Conservation (phyloP, 805 yeast species). For the Barnettozyma siamensis region DNA sequence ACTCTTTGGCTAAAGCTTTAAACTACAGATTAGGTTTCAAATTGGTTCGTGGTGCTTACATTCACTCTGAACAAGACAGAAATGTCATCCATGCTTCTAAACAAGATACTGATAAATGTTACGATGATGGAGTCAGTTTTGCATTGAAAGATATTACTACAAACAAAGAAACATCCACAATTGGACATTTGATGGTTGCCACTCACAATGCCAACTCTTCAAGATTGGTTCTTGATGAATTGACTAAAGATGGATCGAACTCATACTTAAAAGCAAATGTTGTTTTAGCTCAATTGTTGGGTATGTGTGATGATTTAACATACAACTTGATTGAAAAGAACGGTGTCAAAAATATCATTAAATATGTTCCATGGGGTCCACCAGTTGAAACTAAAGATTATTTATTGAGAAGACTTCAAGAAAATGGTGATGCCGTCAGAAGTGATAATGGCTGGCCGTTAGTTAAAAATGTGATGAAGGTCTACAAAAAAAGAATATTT, state of each 20-base stretch:
- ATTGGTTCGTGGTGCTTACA: slow-evolving; percentile 92
- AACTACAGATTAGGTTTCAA: slow-evolving; percentile 77
- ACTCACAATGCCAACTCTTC: slow-evolving; percentile 84
- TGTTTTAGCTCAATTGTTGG: slow-evolving; percentile 84
- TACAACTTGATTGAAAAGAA: slow-evolving; percentile 62
- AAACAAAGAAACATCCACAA: slow-evolving; percentile 39
- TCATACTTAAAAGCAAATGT: slow-evolving; percentile 47
- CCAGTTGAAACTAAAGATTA: slow-evolving; percentile 90
- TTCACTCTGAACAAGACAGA: slow-evolving; percentile 81
- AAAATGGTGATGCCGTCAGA: slow-evolving; percentile 92
- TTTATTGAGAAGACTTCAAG: slow-evolving; percentile 83
- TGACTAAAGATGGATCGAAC: slow-evolving; percentile 32
- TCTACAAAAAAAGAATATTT: slow-evolving; percentile 28
- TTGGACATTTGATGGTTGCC: slow-evolving; percentile 84
- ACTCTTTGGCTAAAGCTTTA: slow-evolving; percentile 51
- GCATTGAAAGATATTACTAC: slow-evolving; percentile 47
- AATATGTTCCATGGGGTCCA: slow-evolving; percentile 98
- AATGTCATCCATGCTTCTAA: slow-evolving; percentile 69
- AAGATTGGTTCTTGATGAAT: slow-evolving; percentile 54
- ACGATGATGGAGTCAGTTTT: slow-evolving; percentile 60
- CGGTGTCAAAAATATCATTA: slow-evolving; percentile 69
- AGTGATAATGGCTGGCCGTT: slow-evolving; percentile 76
- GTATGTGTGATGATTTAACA: slow-evolving; percentile 92
- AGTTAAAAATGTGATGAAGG: slow-evolving; percentile 45
- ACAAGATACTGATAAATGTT: slow-evolving; percentile 71